Conservation (phyloP, 306 rosid species). For the Fagus sylvatica region DNA sequence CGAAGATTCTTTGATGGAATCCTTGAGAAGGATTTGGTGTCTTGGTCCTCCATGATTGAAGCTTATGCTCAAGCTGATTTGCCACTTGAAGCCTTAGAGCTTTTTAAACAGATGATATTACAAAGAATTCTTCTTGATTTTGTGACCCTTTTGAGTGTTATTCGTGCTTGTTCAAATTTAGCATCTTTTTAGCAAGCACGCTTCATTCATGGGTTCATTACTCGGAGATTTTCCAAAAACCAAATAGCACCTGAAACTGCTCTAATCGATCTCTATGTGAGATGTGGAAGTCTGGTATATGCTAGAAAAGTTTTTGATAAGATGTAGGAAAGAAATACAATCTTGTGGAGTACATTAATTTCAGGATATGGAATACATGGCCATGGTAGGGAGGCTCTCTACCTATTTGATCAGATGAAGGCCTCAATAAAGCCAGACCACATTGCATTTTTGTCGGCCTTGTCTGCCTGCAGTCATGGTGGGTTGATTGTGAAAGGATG, state of each 20-base stretch:
- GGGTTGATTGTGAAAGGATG: slow-evolving; percentile 46
- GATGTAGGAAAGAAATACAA: slow-evolving; percentile 34
- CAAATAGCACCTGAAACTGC: slow-evolving; percentile 33
- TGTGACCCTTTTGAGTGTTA: slow-evolving; percentile 36
- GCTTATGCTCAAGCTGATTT: slow-evolving; percentile 34
- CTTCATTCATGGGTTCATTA: slow-evolving; percentile 31
- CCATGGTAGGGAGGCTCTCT: slow-evolving; percentile 31
- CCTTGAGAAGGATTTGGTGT: slow-evolving; percentile 42
- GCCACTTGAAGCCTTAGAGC: slow-evolving; percentile 39
- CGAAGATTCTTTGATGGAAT: slow-evolving; percentile 33
- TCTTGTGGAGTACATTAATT: slow-evolving; percentile 51
- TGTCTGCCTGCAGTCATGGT: slow-evolving; percentile 51
- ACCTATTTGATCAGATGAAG: slow-evolving; percentile 46
- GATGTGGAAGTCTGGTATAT: slow-evolving; percentile 39
- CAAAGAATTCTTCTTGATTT: slow-evolving; percentile 27
- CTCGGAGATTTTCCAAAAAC: slow-evolving; percentile 16
- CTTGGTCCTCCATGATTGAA: slow-evolving; percentile 52
- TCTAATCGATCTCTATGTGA: slow-evolving; percentile 42
- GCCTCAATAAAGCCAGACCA: slow-evolving; percentile 32
- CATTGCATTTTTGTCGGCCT: slow-evolving; percentile 29
- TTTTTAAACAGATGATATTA: slow-evolving; percentile 30
- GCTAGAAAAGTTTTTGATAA: slow-evolving; percentile 37
- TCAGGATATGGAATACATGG: slow-evolving; percentile 49
- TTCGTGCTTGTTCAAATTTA: slow-evolving; percentile 42
- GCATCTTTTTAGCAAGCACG: slow-evolving; percentile 40